Evolutionary conservation across 345 rosid species (phyloP).

Genomic region (Eucalyptus polybractea): DNA sequence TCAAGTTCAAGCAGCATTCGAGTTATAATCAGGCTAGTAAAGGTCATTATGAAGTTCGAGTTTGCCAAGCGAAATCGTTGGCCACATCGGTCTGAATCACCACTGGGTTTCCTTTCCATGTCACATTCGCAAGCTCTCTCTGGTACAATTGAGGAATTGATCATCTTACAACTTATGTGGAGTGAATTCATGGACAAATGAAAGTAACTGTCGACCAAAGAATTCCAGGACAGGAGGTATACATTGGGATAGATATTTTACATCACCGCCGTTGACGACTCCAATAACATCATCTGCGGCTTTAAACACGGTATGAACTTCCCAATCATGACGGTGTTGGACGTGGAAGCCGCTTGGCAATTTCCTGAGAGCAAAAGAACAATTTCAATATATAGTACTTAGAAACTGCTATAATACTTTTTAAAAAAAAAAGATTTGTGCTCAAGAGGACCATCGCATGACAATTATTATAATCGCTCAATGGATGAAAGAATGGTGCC

Average conservation of each 20-base stretch:
- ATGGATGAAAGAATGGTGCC: neutral
- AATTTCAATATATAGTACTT: neutral
- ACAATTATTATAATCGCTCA: neutral
- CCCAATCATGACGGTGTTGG: conserved; percentile 36
- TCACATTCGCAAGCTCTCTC: neutral
- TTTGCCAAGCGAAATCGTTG: neutral
- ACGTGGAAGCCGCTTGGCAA: conserved; percentile 81
- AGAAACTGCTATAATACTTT: neutral
- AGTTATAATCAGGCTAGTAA: neutral
- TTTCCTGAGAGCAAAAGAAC: conserved; percentile 48
- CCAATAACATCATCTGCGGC: neutral
- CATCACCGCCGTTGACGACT: neutral
- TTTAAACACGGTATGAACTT: neutral
- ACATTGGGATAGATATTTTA: neutral
- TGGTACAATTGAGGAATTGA: neutral
- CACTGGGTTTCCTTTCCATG: neutral
- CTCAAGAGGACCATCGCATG: neutral
- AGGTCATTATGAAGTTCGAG: neutral
- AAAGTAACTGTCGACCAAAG: neutral
- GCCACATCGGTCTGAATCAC: neutral
- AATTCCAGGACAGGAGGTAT: neutral
- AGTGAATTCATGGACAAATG: neutral
- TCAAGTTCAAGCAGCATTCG: neutral
- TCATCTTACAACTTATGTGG: neutral
- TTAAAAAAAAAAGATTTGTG: neutral